These are phyloP conservation scores for Gnaphalium uliginosum DNA, from an alignment of 129 eudicot species.

Conservation along the genomic window DNA sequence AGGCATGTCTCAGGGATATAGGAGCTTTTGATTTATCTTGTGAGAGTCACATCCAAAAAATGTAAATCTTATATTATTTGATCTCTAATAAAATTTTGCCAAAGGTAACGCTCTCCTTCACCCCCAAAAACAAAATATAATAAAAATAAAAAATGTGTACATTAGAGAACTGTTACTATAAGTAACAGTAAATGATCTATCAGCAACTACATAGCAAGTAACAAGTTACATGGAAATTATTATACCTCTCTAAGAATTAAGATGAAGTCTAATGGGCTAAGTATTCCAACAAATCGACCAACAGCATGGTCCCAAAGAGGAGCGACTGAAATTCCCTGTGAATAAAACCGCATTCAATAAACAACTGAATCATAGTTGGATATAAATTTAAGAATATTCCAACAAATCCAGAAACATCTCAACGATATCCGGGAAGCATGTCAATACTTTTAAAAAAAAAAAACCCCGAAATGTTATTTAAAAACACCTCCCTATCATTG, in stretches of 20 bases:
- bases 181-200: constrained; percentile 8
- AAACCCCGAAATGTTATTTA: neutral
- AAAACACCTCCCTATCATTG: neutral
- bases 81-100: neutral
- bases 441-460: neutral
- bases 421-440: neutral
- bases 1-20: neutral
- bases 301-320: constrained; percentile 75
- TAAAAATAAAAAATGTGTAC: neutral
- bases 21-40: neutral
- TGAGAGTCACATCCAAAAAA: neutral
- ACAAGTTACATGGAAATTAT: neutral
- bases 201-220: neutral
- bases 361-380: neutral
- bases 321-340: constrained; percentile 77
- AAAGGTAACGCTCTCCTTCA: neutral
- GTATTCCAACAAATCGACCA: constrained; percentile 78
- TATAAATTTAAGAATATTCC: neutral
- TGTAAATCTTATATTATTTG: neutral
- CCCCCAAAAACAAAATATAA: neutral
- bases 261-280: constrained; percentile 78
- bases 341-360: constrained; percentile 19
- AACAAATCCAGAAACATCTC: neutral
- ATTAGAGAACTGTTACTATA: constrained; percentile 1
- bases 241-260: constrained; percentile 79